These are phyloP conservation scores for Ajuga chamaepitys DNA, from an alignment of 257 asterid genomes.

Conservation along the genomic window DNA sequence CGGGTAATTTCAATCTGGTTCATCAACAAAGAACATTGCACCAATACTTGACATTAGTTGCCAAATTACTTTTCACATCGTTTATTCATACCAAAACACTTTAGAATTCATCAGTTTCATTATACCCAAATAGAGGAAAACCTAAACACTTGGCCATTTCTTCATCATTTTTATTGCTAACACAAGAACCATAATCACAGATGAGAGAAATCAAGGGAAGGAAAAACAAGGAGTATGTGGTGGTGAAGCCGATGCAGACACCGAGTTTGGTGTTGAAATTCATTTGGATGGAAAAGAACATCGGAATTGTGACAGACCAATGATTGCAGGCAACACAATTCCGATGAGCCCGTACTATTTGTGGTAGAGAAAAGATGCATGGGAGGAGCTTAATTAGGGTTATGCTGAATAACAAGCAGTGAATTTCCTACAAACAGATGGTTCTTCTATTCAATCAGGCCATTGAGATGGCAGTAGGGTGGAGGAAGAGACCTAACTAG, in stretches of 20 bases:
- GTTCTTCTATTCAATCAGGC: conserved; percentile 44
- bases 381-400: conserved; percentile 44
- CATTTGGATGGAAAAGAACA: conserved; percentile 52
- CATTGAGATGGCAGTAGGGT: conserved; percentile 41
- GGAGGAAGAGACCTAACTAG: conserved; percentile 17
- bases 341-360: conserved; percentile 44
- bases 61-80: no score
- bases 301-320: conserved; percentile 42
- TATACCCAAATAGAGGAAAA: background rate
- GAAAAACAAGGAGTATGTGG: conserved; percentile 24
- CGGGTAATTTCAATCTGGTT: no score
- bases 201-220: background rate
- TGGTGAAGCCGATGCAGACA: conserved; percentile 36
- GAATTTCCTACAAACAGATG: conserved; percentile 37
- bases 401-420: conserved; percentile 32
- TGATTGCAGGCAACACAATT: conserved; percentile 34
- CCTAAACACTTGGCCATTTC: conserved; percentile 1
- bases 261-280: conserved; percentile 43
- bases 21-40: no score
- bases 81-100: background rate
- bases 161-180: conserved; percentile 13
- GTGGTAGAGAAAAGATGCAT: conserved; percentile 50
- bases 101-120: background rate
- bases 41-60: no score
- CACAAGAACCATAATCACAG: conserved; percentile 11